Base-by-base conservation (phyloP, 371 early-diverging fungal species). In the Furculomyces boomerangus region DNA sequence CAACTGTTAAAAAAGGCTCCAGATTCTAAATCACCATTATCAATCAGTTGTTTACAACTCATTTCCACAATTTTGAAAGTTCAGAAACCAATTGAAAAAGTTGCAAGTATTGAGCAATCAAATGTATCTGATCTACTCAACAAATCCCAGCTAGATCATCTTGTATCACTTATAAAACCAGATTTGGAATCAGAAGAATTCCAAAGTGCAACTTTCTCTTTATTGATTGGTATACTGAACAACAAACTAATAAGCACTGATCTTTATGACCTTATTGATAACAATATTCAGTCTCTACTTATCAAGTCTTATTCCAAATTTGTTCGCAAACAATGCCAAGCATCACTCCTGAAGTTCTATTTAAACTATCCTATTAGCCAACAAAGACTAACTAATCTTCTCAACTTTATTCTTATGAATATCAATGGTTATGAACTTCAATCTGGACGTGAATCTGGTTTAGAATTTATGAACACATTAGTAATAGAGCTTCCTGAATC, bases 251-350 rank as follows among this genome's bases (percentile, higher is more conserved):
- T 94, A 30, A 82, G 81, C 24, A 79, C 82, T 13, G 88, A 88
- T 62, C 73, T 97, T 57, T 96, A 94, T 60, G 91, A 93, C 53
- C 61, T 95, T 40, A 86, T 95, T 81, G 84, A 83, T 56, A 65
- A 66, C 16, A 48, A 46, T 3, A 74, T 94, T 7, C 70, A 79
- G 3, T 66, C 77, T 58, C 73, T 88, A 48, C 79, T 93, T 81
- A 79, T 98, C 20, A 90, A 25, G 14, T 25, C 25, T n/a, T 31
- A 31, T 26, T 70, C 77, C 25, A 66, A 63, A 14, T 79, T 82
- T 43, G 79, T 87, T 22, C 84, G 93, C 20, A 84, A 85, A 51
- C 75, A 83, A 50, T 89, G 89, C 49, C 82, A 92, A 2, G 74
- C 79, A 14, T 77, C 80, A 0, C 81, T 78, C 61, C 76, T 92